Evolutionary conservation across 2,329 filamentous ascomycete species (phyloP), one percentile per base, ranked within the genome.

Genomic region (Verticillium longisporum): DNA sequence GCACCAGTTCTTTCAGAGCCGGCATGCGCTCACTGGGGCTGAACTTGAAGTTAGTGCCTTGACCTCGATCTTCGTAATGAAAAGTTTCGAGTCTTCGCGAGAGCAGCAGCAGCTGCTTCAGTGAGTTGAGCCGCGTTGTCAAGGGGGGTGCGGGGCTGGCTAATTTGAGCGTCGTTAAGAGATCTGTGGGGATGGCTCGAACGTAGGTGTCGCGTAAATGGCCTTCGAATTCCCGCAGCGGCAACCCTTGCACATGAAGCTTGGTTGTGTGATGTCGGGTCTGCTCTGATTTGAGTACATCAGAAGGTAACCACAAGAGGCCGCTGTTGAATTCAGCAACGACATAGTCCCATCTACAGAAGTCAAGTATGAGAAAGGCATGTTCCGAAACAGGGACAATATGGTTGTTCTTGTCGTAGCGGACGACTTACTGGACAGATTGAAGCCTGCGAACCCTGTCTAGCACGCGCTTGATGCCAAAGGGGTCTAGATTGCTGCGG

Each of bases 31-130:
- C 79, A 18, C 66, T 69, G 0, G 62, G 63, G 0, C 59, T 45
- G 36, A 83, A 81, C 2, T 62, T 62, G 64, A 83, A 81, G 55
- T 70, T 74, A 14, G 75, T 78, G 3, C 79, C 78, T 60, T 79
- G 77, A 1, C 78, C 78, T 11, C 75, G 68, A 59, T 80, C 78
- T 34, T 74, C 68, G 64, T 80, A 80, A 59, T 75, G 71, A n/a
- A 82, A 70, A 1, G 68, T 73, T 63, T 74, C 68, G 2, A 80
- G 71, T 7, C 64, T 68, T 3, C 65, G 66, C 9, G 76, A 70
- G 11, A 69, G 62, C 9, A 79, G 61, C 1, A 82, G 68, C 15
- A 82, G 71, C 9, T 68, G 68, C 68, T 79, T 80, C n/a, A 82
- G 64, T 0, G 74, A 74, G 15, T 71, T 71, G 4, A 80, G 69